These are phyloP conservation scores for Xylaria telfairii DNA, from an alignment of 495 filamentous ascomycete genomes.

Conservation along the genomic window DNA sequence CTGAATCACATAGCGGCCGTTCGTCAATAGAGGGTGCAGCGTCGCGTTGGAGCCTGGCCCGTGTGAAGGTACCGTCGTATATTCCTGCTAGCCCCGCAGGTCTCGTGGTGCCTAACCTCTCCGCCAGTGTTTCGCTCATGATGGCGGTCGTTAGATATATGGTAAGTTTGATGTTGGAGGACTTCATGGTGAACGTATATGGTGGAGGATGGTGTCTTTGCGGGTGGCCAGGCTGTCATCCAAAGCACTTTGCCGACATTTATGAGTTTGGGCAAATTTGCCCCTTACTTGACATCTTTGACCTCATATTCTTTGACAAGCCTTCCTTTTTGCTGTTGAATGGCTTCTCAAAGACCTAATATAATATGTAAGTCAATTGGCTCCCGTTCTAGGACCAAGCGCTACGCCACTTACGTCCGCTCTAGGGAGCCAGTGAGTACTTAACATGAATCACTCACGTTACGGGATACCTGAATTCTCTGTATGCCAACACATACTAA, in stretches of 20 bases:
- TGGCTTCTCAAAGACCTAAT: neutral
- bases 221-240: no score
- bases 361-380: neutral
- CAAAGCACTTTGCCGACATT: neutral
- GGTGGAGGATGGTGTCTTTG: neutral
- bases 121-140: conserved; percentile 13
- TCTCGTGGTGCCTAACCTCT: neutral
- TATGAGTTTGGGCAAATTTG: neutral
- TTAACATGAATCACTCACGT: neutral
- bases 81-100: neutral
- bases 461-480: neutral
- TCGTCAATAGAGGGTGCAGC: no score
- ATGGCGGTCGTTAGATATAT: conserved; percentile 16
- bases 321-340: neutral
- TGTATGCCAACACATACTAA: neutral
- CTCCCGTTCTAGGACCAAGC: neutral
- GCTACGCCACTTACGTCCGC: neutral
- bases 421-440: no score
- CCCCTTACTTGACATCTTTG: neutral
- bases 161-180: conserved; percentile 22
- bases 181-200: conserved; percentile 12
- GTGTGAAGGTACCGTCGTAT: neutral
- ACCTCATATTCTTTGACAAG: neutral
- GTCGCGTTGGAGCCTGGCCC: neutral
- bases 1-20: neutral